These are phyloP conservation scores for Beauveria bassiana DNA, from an alignment of 2,329 filamentous ascomycete genomes.

Conservation along the genomic window DNA sequence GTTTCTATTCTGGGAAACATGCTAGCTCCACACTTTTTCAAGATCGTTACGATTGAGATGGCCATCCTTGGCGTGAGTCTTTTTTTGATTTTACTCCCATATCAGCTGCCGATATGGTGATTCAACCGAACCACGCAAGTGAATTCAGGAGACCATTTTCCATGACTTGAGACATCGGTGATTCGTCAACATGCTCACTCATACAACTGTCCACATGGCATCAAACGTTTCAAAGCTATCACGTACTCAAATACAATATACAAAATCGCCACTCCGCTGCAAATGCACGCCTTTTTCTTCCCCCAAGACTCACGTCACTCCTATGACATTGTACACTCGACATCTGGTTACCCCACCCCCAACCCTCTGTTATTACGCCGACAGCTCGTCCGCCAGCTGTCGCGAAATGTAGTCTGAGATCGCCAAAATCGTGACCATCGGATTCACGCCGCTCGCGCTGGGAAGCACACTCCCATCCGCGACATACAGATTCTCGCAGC, in stretches of 20 bases:
- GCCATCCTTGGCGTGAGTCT: too few species aligned
- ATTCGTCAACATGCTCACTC: neutral
- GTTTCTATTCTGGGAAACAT: too few species aligned
- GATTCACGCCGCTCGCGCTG: conserved; percentile 70
- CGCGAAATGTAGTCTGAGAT: conserved; percentile 58
- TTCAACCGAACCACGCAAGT: too few species aligned
- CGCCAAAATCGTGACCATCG: conserved; percentile 72
- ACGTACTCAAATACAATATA: neutral
- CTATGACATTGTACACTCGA: neutral
- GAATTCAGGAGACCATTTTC: too few species aligned
- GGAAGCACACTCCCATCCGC: conserved; percentile 71
- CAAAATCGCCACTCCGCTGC: neutral
- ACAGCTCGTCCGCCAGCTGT: conserved; percentile 41
- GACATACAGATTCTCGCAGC: conserved; percentile 56
- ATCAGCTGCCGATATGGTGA: neutral
- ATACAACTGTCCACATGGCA: neutral
- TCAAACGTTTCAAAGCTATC: neutral
- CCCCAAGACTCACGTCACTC: too few species aligned
- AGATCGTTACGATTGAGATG: too few species aligned
- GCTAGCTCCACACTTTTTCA: too few species aligned
- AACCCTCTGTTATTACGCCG: neutral
- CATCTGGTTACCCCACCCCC: too few species aligned
- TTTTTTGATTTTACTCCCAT: too few species aligned
- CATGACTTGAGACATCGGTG: neutral
- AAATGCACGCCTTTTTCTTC: neutral